These are phyloP conservation scores for Neurospora sublineolata DNA, from an alignment of 495 filamentous ascomycete species.

Conservation along the genomic window DNA sequence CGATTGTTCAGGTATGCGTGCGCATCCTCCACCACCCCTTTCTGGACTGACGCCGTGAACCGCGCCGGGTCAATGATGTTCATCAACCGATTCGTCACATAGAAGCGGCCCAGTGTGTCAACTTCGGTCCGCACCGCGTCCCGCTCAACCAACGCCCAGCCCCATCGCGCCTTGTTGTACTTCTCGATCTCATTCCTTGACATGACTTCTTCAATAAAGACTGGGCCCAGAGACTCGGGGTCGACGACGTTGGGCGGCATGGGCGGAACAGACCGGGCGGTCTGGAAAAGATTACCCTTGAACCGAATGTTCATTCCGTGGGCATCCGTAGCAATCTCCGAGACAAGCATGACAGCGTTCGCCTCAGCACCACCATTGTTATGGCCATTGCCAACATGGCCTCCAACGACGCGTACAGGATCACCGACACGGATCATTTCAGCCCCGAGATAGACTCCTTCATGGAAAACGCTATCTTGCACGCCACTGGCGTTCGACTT, in stretches of 20 bases:
- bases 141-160: constrained; percentile 19
- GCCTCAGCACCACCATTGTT: background rate
- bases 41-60: constrained; percentile 13
- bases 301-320: constrained; percentile 17
- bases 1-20: constrained; percentile 31
- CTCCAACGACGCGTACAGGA: constrained; percentile 22
- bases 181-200: constrained; percentile 23
- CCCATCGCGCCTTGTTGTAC: constrained; percentile 13
- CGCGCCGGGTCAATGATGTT: constrained; percentile 18
- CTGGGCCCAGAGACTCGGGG: constrained; percentile 16
- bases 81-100: constrained; percentile 28
- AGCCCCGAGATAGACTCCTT: constrained; percentile 33
- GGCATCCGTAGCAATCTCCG: constrained; percentile 11
- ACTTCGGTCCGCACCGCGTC: constrained; percentile 15
- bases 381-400: background rate
- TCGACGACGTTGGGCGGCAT: constrained; percentile 2
- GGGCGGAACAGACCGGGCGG: constrained; percentile 2
- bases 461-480: constrained; percentile 5
- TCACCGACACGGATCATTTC: constrained; percentile 32
- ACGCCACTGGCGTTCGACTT: constrained; percentile 7
- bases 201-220: constrained; percentile 25
- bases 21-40: constrained; percentile 19
- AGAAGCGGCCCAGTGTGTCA: constrained; percentile 31
- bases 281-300: constrained; percentile 18
- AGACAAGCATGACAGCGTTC: constrained; percentile 25